Conservation (phyloP, 1,284 basidiomycete species). For the Takashimella tepidaria region DNA sequence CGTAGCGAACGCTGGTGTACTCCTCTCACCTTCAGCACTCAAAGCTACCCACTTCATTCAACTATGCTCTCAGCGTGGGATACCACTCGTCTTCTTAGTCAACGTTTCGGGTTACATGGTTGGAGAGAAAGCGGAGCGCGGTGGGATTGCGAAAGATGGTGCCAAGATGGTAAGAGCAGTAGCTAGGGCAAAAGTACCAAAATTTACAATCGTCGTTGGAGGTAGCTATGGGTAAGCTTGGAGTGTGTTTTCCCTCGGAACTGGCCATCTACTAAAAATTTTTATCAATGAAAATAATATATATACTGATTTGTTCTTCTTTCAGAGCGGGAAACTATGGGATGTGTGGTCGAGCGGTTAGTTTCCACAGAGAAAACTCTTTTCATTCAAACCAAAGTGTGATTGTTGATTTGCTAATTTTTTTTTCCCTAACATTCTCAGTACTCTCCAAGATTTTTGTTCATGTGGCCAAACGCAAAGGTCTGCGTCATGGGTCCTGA, state of each 20-base stretch:
- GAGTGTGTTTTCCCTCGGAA: too few species aligned
- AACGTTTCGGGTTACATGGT: constrained; percentile 94
- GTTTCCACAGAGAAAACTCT: too few species aligned
- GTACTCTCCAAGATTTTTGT: constrained; percentile 90
- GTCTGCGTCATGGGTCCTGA: constrained; percentile 95
- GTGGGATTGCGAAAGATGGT: constrained; percentile 95
- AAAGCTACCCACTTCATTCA: constrained; percentile 95
- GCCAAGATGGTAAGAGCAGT: constrained; percentile 98
- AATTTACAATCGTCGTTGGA: constrained; percentile 89
- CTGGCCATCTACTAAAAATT: too few species aligned
- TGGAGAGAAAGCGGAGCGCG: constrained; percentile 84
- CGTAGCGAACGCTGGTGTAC: constrained; percentile 87
- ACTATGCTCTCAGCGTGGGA: constrained; percentile 83
- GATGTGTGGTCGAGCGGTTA: constrained; percentile 80
- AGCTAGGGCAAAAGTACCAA: constrained; percentile 88
- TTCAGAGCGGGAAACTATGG: constrained; percentile 88
- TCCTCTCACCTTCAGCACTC: constrained; percentile 86
- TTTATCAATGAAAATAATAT: background rate
- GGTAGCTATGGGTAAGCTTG: constrained; percentile 69
- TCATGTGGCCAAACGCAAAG: constrained; percentile 98
- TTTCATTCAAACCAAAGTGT: too few species aligned
- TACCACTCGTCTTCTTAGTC: constrained; percentile 86
- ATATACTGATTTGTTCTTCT: background rate
- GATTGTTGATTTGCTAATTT: too few species aligned
- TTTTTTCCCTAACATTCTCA: constrained; percentile 34